Base-by-base conservation (phyloP, 805 yeast genomes). In the Candida hungchunana region DNA sequence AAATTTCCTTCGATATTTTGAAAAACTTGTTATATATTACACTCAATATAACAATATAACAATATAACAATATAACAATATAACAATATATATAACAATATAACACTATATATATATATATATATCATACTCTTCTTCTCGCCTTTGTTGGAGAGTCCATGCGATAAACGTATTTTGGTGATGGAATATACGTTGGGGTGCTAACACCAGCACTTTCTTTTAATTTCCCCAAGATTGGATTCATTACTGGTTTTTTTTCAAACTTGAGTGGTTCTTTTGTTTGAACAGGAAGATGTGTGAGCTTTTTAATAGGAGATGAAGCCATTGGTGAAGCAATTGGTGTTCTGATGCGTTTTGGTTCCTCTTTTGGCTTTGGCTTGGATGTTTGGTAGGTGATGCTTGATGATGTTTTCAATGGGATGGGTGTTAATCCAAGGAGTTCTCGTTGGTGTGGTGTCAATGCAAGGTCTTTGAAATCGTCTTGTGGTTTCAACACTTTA, bases 391-490 rank as follows among this genome's bases (percentile, higher is more conserved):
- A n/a, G n/a, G n/a, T n/a, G n/a, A n/a, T 31, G 29, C 35, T 29
- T 21, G 7, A 9, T 7, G 27, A 10, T 10, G 34, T 32, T 18
- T 33, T 37, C 18, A 33, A 7, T 11, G 43, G 38, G 13, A 37
- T 35, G 5, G 38, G 36, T 12, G 49, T 46, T 14, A 65, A 40
- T 0, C 69, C 69, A 22, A 65, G 40, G 17, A 64, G 46, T n/a
- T 47, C 41, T 42, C 53, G 56, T 37, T 64, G 70, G 9, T 52
- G 52, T 4, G 49, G 42, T 7, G 51, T 51, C 29, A 64, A 27
- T 14, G 55, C 44, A 14, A 62, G 36, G 46, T 64, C 67, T n/a
- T 51, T 48, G 17, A 55, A 49, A n/a, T 56, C 56, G 31, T 51
- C 53, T 20, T 44, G 47, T 11, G 56, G 50, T 29, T 54, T 60